phyloP scores from a whole-genome alignment of 495 filamentous ascomycete species.

The Annulohypoxylon bovei region DNA sequence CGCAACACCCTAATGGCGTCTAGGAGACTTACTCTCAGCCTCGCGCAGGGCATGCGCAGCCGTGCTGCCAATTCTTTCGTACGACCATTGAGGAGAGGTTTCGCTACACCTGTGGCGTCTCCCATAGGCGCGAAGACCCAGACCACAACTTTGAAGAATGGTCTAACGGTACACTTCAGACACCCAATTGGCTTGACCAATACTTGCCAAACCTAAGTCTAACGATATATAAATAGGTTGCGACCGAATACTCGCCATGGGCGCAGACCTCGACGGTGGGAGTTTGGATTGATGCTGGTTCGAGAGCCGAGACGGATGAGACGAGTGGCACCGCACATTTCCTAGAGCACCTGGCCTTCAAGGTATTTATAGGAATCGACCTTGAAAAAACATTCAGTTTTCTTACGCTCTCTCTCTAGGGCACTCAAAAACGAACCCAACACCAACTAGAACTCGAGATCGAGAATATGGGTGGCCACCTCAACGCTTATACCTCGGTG shows the following conservation, averaged over 20 bases:
- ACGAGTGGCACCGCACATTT: slow-evolving; percentile 99
- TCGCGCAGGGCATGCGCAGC: slow-evolving; percentile 85
- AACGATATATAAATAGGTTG: slow-evolving; percentile 72
- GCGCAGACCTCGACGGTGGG: slow-evolving; percentile 98
- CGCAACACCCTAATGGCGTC: slow-evolving; percentile 79
- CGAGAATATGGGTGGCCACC: slow-evolving; percentile 99
- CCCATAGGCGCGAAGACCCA: slow-evolving; percentile 79
- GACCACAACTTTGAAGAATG: slow-evolving; percentile 95
- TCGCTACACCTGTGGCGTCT: slow-evolving; percentile 80
- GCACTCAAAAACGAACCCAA: slow-evolving; percentile 90
- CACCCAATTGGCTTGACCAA: slow-evolving; percentile 47
- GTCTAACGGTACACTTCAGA: slow-evolving; percentile 80
- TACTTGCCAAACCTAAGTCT: slow-evolving; percentile 32
- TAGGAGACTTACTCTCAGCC: slow-evolving; percentile 87
- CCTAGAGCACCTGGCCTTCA: slow-evolving; percentile 99
- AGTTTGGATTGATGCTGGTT: slow-evolving; percentile 99
- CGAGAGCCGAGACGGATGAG: slow-evolving; percentile 96
- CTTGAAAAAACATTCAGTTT: slow-evolving; percentile 3
- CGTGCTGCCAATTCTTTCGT: slow-evolving; percentile 78
- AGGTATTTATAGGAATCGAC: slow-evolving; percentile 66
- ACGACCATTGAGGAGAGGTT: slow-evolving; percentile 78
- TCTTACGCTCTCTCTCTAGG: slow-evolving; percentile 58
- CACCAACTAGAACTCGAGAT: slow-evolving; percentile 98
- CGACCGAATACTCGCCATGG: slow-evolving; percentile 97
- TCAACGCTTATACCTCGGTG: slow-evolving; percentile 99